phyloP scores from a whole-genome alignment of 352 stramenopile genomes.

The Phytopythium ostracodes region DNA sequence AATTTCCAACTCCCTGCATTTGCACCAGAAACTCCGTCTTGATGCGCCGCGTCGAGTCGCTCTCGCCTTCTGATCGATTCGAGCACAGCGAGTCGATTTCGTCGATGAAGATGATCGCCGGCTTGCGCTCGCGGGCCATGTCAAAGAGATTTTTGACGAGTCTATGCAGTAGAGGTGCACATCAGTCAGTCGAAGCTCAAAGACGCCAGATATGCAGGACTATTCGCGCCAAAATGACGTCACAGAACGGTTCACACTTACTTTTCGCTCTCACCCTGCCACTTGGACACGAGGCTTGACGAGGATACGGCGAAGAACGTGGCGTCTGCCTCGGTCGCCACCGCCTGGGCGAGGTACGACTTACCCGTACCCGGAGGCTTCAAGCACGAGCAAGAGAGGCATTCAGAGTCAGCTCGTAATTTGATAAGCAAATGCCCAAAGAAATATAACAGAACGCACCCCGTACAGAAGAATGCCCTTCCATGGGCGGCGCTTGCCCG shows the following conservation, averaged over 20 bases:
- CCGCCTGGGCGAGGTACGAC: slow-evolving; percentile 96
- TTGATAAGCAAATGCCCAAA: neutral
- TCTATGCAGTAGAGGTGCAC: slow-evolving; percentile 34
- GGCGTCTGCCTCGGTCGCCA: slow-evolving; percentile 98
- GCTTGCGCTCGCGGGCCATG: slow-evolving; percentile 93
- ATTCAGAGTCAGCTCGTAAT: slow-evolving; percentile 6
- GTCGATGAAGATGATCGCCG: slow-evolving; percentile 97
- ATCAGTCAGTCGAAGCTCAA: neutral
- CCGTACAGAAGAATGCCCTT: slow-evolving; percentile 98
- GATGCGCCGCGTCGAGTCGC: slow-evolving; percentile 94
- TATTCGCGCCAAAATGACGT: neutral
- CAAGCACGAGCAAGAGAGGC: slow-evolving; percentile 10
- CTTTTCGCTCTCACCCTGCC: slow-evolving; percentile 95
- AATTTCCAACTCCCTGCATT: slow-evolving; percentile 94
- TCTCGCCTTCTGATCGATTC: slow-evolving; percentile 91
- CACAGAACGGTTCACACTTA: slow-evolving; percentile 13
- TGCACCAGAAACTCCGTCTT: slow-evolving; percentile 99
- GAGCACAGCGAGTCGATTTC: slow-evolving; percentile 97
- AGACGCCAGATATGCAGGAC: too few relatives aligned
- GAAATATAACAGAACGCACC: slow-evolving; percentile 46
- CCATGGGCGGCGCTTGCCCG: slow-evolving; percentile 87
- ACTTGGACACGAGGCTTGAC: slow-evolving; percentile 98
- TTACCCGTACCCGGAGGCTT: slow-evolving; percentile 91
- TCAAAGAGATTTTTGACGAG: slow-evolving; percentile 98
- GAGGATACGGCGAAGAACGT: slow-evolving; percentile 98